Percentiles rank a stretch among this genome's conserved stretches.
phyloP scores from a whole-genome alignment of 2,329 filamentous ascomycete species.

The Phoma sp. region DNA sequence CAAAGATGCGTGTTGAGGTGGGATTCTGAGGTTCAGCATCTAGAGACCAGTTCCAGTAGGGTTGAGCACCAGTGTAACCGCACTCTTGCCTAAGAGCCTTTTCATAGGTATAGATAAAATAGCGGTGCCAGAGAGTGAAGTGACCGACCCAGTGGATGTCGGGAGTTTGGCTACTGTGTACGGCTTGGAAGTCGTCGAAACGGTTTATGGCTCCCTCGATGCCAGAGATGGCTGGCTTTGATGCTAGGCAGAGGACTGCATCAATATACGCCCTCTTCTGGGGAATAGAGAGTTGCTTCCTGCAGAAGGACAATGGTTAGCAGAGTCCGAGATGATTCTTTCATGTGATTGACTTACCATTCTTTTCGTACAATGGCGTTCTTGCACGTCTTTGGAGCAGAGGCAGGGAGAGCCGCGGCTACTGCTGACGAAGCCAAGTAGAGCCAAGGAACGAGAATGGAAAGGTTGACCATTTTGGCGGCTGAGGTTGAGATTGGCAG shows the following conservation, averaged over 20 bases:
- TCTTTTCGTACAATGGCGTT: slow-evolving; percentile 19
- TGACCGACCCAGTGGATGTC: slow-evolving; percentile 34
- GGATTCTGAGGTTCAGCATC: slow-evolving; percentile 30
- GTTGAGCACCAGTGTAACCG: slow-evolving; percentile 33
- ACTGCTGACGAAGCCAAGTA: slow-evolving; percentile 16
- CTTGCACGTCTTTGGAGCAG: slow-evolving; percentile 13
- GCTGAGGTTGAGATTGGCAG: slow-evolving; percentile 3
- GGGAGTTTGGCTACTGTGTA: slow-evolving; percentile 30
- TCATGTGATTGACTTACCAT: slow-evolving; percentile 18
- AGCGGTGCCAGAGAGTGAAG: slow-evolving; percentile 30
- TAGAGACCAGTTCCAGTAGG: slow-evolving; percentile 45
- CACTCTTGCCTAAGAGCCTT: slow-evolving; percentile 33
- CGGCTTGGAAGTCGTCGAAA: slow-evolving; percentile 34
- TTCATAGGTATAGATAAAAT: slow-evolving; percentile 32
- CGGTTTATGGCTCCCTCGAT: slow-evolving; percentile 26
- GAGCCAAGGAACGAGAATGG: slow-evolving; percentile 3
- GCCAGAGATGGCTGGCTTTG: slow-evolving; percentile 24
- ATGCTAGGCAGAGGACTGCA: slow-evolving; percentile 33
- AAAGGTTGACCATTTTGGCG: slow-evolving; percentile 2
- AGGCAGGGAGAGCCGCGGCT: slow-evolving; percentile 17
- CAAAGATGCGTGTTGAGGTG: slow-evolving; percentile 21
- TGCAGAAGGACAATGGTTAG: slow-evolving; percentile 3
- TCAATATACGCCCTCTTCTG: slow-evolving; percentile 34
- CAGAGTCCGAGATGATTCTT: neutral
- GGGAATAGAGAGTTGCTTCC: slow-evolving; percentile 27